Base-by-base conservation (phyloP, 2,329 filamentous ascomycete species). In the Rhinocladiella mackenziei region DNA sequence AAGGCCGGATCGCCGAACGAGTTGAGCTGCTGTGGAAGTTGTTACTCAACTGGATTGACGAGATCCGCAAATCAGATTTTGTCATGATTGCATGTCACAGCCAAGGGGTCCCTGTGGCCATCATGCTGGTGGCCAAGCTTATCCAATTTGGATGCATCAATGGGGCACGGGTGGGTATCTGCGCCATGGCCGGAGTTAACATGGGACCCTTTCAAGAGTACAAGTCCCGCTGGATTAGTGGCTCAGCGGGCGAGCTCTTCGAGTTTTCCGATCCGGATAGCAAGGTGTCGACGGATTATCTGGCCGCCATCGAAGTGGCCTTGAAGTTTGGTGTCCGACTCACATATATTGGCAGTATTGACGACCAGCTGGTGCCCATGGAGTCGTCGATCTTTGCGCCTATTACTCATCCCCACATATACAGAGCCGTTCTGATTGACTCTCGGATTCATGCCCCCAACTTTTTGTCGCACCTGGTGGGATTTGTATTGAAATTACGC, bases 21-120 rank as follows among this genome's bases (percentile, higher is more conserved):
- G 88, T 97, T 1, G 86, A 94, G 49, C 86, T 94, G 28, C 70
- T 98, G 5, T 98, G 92, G 92, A 94, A 91, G 65, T 74, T 97
- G 7, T 73, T 98, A 43, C 74, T 96, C 19, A 96, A 96, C 63
- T 95, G 89, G 87, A 86, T 96, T 53, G 88, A 95, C 26, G 83
- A 91, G 53, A 84, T 98, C 22, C 81, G 86, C 39, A 78, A 77
- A 40, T 89, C 92, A 0, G 92, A 98, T 65, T 83, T 97, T 50
- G 83, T 98, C 30, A 66, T 98, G 28, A 71, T 98, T n/a, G 88
- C 88, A 2, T 95, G 89, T 48, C 92, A 98, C 64, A 94, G 88
- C 2, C 92, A 98, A 64, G 92, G 92, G 15, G 92, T 97, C 0
- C 92, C 92, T 0, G 92, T 98, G 1, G 84, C 86, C 4, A 77